Base-by-base conservation (phyloP, 2,329 filamentous ascomycete genomes). In the Didymella arachidicola region DNA sequence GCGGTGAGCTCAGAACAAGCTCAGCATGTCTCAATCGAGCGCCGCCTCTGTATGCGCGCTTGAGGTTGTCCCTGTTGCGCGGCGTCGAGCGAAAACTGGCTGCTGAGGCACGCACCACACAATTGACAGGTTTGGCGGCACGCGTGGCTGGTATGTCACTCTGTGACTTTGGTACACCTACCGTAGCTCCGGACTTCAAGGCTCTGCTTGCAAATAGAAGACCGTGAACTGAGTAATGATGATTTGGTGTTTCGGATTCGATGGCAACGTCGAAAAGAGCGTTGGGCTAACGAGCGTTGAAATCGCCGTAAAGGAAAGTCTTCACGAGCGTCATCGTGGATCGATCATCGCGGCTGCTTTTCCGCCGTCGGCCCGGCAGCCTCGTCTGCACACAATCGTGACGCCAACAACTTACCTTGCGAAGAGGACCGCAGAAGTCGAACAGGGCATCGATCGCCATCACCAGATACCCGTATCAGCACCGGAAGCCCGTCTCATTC, bases 201-300 rank as follows among this genome's bases (percentile, higher is more conserved):
- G 2, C 18, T 50, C 22, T 46, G n/a, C 6, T 39, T 19, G 46
- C 47, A 29, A 42, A 38, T 16, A n/a, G 32, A 22, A 27, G 25
- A n/a, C 22, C 18, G n/a, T 16, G 6, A 34, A 8, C 36, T 36
- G 27, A 12, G 12, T 25, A 22, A 51, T 42, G 46, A 45, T 32
- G 46, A 19, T 22, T 29, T 14, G 19, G 26, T 22, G 3, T 48
- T 16, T 36, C 8, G 25, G 30, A 42, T 32, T 12, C 10, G 18
- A 47, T 19, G 14, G 46, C 11, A 6, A 39, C 38, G 27, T 47
- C 26, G 27, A 14, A 38, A 14, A 54, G 30, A 41, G 29, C 57
- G 61, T 65, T 64, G 29, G 38, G 42, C 57, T 56, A 56, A 50
- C 53, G 39, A 56, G 46, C 52, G 52, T 55, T 48, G 52, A 43